These are phyloP conservation scores for Emydomyces testavorans DNA, from an alignment of 2,329 filamentous ascomycete genomes.

Conservation along the genomic window DNA sequence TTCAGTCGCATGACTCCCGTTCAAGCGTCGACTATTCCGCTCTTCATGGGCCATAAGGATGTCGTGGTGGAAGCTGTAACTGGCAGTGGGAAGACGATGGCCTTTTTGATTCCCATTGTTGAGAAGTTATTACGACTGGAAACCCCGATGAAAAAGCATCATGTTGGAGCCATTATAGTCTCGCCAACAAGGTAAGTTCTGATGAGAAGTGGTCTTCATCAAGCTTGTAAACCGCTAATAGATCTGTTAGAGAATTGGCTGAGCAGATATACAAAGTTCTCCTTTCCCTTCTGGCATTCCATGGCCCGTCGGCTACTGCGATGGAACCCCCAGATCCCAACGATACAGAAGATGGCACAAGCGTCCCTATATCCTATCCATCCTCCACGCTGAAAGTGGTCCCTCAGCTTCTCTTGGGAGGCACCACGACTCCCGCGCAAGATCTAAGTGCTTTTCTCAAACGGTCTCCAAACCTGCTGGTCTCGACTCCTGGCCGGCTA, in stretches of 20 bases:
- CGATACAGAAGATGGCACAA: conserved; percentile 20
- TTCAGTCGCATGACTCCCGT: conserved; percentile 84
- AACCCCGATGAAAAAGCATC: conserved; percentile 75
- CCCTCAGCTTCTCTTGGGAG: conserved; percentile 80
- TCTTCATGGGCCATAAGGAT: conserved; percentile 83
- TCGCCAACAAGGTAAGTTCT: conserved; percentile 57
- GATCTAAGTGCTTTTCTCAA: conserved; percentile 78
- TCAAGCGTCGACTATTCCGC: conserved; percentile 80
- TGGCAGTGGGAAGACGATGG: conserved; percentile 79
- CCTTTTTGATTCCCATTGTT: conserved; percentile 72
- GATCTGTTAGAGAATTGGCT: conserved; percentile 59
- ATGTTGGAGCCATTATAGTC: conserved; percentile 82
- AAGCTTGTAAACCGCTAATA: background rate
- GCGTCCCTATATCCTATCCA: conserved; percentile 30
- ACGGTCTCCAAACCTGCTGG: conserved; percentile 73
- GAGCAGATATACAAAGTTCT: conserved; percentile 81
- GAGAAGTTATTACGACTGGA: conserved; percentile 70
- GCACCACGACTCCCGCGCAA: conserved; percentile 62
- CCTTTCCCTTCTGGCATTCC: conserved; percentile 65
- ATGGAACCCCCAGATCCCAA: conserved; percentile 36
- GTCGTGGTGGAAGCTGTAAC: conserved; percentile 89
- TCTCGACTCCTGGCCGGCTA: conserved; percentile 81
- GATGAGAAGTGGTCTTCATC: background rate
- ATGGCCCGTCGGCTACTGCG: conserved; percentile 56
- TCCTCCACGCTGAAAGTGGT: conserved; percentile 51